phyloP scores from a whole-genome alignment of 2,329 filamentous ascomycete species.

The Lachnellula occidentalis region DNA sequence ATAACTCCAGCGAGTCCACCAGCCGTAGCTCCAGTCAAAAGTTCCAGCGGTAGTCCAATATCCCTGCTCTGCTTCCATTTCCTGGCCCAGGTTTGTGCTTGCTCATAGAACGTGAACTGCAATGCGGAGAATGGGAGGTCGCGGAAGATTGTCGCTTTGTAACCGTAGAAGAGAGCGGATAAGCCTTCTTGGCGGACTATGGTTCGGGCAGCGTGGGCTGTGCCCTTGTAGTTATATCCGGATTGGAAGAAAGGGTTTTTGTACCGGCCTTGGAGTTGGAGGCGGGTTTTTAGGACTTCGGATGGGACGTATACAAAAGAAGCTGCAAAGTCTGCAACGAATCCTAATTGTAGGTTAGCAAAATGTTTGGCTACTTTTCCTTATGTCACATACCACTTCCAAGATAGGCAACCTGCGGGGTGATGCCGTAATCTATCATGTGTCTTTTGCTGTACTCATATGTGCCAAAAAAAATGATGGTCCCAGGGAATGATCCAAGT shows the following conservation, averaged over 20 bases:
- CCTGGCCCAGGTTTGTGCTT: constrained; percentile 78
- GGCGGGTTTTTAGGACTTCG: constrained; percentile 93
- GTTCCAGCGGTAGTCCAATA: constrained; percentile 79
- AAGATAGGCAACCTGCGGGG: constrained; percentile 80
- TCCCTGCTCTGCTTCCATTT: constrained; percentile 73
- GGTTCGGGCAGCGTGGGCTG: constrained; percentile 75
- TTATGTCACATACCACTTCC: constrained; percentile 57
- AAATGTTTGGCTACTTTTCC: background rate
- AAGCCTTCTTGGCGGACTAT: constrained; percentile 81
- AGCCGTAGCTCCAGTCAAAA: constrained; percentile 82
- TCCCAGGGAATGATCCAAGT: constrained; percentile 87
- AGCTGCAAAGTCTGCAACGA: constrained; percentile 85
- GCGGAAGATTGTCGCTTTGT: constrained; percentile 89
- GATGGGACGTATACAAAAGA: constrained; percentile 94
- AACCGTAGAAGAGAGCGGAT: constrained; percentile 88
- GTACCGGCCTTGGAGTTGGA: constrained; percentile 89
- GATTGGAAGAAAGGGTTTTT: constrained; percentile 93
- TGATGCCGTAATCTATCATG: constrained; percentile 78
- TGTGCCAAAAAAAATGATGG: constrained; percentile 89
- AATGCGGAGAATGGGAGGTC: constrained; percentile 94
- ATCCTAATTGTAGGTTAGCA: constrained; percentile 51
- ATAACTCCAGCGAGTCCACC: constrained; percentile 91
- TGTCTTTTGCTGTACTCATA: constrained; percentile 93
- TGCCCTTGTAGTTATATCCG: constrained; percentile 92
- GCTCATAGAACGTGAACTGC: constrained; percentile 98